phyloP scores from a whole-genome alignment of 1,284 basidiomycete genomes.

The Pseudozyma tsukubaensis region DNA sequence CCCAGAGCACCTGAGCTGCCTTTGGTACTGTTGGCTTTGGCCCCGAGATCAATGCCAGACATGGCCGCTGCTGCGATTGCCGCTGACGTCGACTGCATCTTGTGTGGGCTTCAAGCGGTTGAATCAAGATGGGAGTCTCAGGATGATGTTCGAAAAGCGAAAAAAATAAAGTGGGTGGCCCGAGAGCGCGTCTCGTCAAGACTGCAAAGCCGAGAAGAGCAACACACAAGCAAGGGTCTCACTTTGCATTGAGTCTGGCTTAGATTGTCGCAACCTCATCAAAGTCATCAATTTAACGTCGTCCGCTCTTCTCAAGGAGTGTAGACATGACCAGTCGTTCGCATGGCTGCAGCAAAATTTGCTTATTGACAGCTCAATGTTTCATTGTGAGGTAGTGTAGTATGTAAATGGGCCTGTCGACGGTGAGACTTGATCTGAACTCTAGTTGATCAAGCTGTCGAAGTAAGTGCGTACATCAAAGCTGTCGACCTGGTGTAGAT shows the following conservation, averaged over 20 bases:
- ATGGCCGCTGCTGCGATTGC: slow-evolving; percentile 44
- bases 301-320: no score
- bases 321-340: no score
- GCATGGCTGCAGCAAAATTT: no score
- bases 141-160: background rate
- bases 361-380: no score
- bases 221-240: background rate
- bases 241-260: background rate
- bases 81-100: slow-evolving; percentile 47
- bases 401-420: no score
- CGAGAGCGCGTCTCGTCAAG: background rate
- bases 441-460: background rate
- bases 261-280: no score
- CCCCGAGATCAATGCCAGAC: slow-evolving; percentile 36
- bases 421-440: no score
- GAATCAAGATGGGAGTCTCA: background rate
- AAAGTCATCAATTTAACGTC: background rate
- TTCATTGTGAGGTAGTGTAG: no score
- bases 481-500: no score
- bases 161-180: background rate
- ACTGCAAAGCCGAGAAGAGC: no score
- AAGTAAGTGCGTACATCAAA: background rate
- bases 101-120: background rate
- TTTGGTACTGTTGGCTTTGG: slow-evolving; percentile 36
- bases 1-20: slow-evolving; percentile 15